A percentile compares a stretch with the other conserved stretches of the same genome.
These are phyloP conservation scores for Vigna reflexopilosa DNA, from an alignment of 306 rosid genomes.

Conservation along the genomic window DNA sequence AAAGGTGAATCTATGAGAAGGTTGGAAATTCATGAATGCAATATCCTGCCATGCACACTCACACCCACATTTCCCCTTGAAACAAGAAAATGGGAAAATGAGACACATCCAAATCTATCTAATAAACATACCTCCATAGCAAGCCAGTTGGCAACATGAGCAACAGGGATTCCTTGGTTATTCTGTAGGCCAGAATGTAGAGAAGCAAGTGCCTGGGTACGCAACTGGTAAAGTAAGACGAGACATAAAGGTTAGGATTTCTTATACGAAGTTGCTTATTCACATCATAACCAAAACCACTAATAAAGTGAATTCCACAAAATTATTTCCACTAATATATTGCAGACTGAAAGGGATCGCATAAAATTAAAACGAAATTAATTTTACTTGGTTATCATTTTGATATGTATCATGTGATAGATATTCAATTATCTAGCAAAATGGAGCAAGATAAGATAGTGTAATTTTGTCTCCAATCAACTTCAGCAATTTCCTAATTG, in stretches of 20 bases:
- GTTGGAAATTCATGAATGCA: conserved; percentile 32
- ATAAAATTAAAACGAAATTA: conserved; percentile 21
- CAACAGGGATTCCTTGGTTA: conserved; percentile 88
- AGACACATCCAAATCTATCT: conserved; percentile 39
- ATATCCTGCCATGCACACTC: not conserved
- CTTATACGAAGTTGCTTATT: conserved; percentile 20
- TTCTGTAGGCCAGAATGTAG: conserved; percentile 89
- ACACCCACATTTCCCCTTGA: not conserved
- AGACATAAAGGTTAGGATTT: conserved; percentile 37
- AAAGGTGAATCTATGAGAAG: conserved; percentile 41
- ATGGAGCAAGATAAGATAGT: not conserved
- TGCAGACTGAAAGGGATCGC: conserved; percentile 28
- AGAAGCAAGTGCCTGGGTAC: conserved; percentile 97
- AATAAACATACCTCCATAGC: conserved; percentile 85
- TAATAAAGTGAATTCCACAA: conserved; percentile 37
- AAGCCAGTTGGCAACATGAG: conserved; percentile 83
- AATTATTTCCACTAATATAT: conserved; percentile 19
- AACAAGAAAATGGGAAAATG: conserved; percentile 12
- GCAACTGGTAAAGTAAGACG: conserved; percentile 64
- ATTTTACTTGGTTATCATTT: conserved; percentile 23
- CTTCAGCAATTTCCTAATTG: conserved; percentile 40
- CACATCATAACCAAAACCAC: conserved; percentile 28
- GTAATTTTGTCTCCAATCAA: conserved; percentile 19
- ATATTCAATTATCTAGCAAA: not conserved
- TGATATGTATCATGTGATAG: conserved; percentile 13